Evolutionary conservation across 1,139 yeast genomes (phyloP).

Genomic region (Pichia sp.): DNA sequence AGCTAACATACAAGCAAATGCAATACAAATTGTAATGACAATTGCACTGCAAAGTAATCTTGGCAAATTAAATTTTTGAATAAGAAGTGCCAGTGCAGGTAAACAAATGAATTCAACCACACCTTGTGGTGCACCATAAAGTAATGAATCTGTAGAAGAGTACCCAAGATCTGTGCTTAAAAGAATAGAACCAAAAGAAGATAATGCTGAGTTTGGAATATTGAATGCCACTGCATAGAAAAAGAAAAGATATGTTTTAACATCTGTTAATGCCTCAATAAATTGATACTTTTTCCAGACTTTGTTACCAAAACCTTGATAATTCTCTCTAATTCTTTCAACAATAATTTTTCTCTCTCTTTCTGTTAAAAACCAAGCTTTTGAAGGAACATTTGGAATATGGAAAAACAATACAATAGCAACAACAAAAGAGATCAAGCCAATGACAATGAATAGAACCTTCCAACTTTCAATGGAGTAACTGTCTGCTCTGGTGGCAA

Average conservation of each 20-base stretch:
- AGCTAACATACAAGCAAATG: conserved; percentile 48
- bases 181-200: conserved; percentile 35
- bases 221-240: conserved; percentile 33
- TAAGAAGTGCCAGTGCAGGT: conserved; percentile 39
- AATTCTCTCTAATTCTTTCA: conserved; percentile 38
- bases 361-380: conserved; percentile 42
- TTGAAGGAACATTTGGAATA: conserved; percentile 40
- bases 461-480: conserved; percentile 49
- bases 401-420: conserved; percentile 43
- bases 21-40: conserved; percentile 38
- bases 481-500: conserved; percentile 32
- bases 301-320: conserved; percentile 47
- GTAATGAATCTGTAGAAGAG: conserved; percentile 28
- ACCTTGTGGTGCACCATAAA: conserved; percentile 41
- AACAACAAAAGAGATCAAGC: conserved; percentile 44
- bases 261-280: conserved; percentile 43
- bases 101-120: conserved; percentile 37
- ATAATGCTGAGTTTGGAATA: conserved; percentile 41
- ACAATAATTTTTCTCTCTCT: conserved; percentile 38
- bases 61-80: conserved; percentile 31
- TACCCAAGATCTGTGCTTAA: conserved; percentile 29
- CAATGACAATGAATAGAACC: conserved; percentile 45
- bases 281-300: conserved; percentile 43
- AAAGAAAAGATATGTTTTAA: conserved; percentile 41
- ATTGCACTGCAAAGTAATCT: conserved; percentile 42